Evolutionary conservation across 768 basidiomycete species (phyloP), one percentile per base, ranked within the genome.

Genomic region (Pleurotus cornucopiae): DNA sequence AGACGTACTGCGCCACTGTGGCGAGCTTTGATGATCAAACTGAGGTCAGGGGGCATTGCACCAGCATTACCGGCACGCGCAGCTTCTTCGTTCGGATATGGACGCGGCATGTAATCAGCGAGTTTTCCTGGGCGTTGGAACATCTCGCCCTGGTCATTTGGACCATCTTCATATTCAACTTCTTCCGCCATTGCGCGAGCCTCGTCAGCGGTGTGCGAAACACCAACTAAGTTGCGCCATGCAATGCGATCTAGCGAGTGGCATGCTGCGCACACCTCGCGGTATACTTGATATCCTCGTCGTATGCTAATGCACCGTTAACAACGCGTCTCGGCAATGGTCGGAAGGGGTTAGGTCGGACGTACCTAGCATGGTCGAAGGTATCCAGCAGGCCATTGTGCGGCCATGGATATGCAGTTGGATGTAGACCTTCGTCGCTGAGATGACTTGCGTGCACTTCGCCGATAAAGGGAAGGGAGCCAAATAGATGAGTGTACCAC

Each of bases 241-340:
- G 97, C 97, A 68, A 99, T 95, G 64, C 97, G 94, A 77, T 99
- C 93, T 55, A 99, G 86, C 34, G 97, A 99, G 73, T 99, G 97
- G 73, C 97, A 99, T 9, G 97, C 94, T 13, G 97, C 92, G 69
- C 97, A 99, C 56, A 99, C 97, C 75, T 99, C 96, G 61, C 94
- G 92, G 81, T 99, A 99, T 56, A 99, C 97, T 72, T 90, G 86
- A 78, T 91, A 95, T 40, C 94, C 95, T 67, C 96, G 83, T 65
- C 95, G 94, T 67, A 98, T 95, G 72, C 94, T 96, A 51, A 18
- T 43, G 7, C 60, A 57, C 61, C 49, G 44, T 37, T 41, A 61
- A 14, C 56, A 54, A 43, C 38, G 37, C 39, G 57, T 46, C 55
- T 41, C 55, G 57, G 49, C 61, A 58, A 58, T 34, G 18, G 49